A percentile compares a stretch with the other conserved stretches of the same genome.
Conservation (phyloP, 2,329 filamentous ascomycete genomes). For the Teratosphaeria zuluensis region DNA sequence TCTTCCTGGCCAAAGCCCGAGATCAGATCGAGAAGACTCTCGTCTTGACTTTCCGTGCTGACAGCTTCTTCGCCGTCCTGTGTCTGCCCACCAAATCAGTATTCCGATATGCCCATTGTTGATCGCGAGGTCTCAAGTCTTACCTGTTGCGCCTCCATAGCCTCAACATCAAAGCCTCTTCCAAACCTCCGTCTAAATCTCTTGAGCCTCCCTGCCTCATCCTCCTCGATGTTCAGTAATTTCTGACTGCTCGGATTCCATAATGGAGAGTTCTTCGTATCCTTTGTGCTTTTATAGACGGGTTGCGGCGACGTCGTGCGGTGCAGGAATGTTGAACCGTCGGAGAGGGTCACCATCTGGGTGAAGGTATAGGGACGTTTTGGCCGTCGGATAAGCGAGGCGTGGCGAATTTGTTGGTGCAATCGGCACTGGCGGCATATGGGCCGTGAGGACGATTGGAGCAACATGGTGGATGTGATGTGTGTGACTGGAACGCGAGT, state of each 20-base stretch:
- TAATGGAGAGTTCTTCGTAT: conserved; percentile 76
- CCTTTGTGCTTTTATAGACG: conserved; percentile 59
- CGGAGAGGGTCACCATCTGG: conserved; percentile 86
- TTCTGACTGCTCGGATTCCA: conserved; percentile 84
- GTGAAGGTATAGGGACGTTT: conserved; percentile 93
- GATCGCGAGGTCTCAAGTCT: background rate
- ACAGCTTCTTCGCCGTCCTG: conserved; percentile 41
- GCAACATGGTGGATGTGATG: background rate
- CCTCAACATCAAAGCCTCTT: conserved; percentile 62
- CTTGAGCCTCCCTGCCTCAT: conserved; percentile 82
- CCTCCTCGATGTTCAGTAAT: conserved; percentile 80
- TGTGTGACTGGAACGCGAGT: background rate
- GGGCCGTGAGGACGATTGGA: background rate
- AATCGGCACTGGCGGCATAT: conserved; percentile 4
- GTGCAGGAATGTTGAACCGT: conserved; percentile 75
- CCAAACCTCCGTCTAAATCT: conserved; percentile 83
- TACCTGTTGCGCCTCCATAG: conserved; percentile 21
- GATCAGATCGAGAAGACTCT: conserved; percentile 50
- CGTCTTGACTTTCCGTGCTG: conserved; percentile 35
- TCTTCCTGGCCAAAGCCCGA: conserved; percentile 33
- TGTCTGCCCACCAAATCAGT: conserved; percentile 13
- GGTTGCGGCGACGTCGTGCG: conserved; percentile 65
- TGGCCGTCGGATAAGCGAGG: conserved; percentile 77
- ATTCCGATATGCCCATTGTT: background rate
- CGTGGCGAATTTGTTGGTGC: conserved; percentile 58